Evolutionary conservation across 306 rosid genomes (phyloP).

Genomic region (Fragaria ananassa): DNA sequence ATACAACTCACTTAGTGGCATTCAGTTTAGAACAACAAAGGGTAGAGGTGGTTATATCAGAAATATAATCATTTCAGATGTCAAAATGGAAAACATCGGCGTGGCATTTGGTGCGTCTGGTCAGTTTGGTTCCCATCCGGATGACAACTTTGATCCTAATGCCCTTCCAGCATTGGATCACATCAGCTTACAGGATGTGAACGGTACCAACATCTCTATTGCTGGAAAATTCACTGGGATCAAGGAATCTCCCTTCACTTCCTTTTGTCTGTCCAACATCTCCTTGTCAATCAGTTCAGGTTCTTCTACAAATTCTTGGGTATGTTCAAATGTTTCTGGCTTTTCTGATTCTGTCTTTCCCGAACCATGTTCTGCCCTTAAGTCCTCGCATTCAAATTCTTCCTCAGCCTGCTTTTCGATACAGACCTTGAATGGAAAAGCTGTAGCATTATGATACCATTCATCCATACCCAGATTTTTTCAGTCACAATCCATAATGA

Average conservation of each 20-base stretch:
- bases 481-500: slow-evolving; percentile 25
- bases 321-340: slow-evolving; percentile 75
- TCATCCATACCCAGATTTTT: slow-evolving; percentile 32
- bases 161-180: slow-evolving; percentile 74
- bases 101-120: slow-evolving; percentile 67
- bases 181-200: slow-evolving; percentile 55
- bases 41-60: slow-evolving; percentile 91
- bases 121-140: slow-evolving; percentile 77
- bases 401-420: slow-evolving; percentile 54
- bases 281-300: slow-evolving; percentile 47
- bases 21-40: slow-evolving; percentile 65
- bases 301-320: slow-evolving; percentile 57
- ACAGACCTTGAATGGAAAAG: slow-evolving; percentile 35
- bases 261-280: slow-evolving; percentile 72
- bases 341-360: slow-evolving; percentile 73
- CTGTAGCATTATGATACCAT: slow-evolving; percentile 46
- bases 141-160: slow-evolving; percentile 72
- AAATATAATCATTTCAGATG: slow-evolving; percentile 52
- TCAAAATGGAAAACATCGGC: slow-evolving; percentile 50
- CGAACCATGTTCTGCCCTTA: slow-evolving; percentile 65
- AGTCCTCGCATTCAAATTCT: slow-evolving; percentile 39
- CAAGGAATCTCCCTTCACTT: slow-evolving; percentile 77
- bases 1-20: slow-evolving; percentile 62
- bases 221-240: slow-evolving; percentile 81
- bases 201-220: slow-evolving; percentile 62